Conservation (phyloP, 148 eudicot genomes). For the Vaccinium corymbosum region DNA sequence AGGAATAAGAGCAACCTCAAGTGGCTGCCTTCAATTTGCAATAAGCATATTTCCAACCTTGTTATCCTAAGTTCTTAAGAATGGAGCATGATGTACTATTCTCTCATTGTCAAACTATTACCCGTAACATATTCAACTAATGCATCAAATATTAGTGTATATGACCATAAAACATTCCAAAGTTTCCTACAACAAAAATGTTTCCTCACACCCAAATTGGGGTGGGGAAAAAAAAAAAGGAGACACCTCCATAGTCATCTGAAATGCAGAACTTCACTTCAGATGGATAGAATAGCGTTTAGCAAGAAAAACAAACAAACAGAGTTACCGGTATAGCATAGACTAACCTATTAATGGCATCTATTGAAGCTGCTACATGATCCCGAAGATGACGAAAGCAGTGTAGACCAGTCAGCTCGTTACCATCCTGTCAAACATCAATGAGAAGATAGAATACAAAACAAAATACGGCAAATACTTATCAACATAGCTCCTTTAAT, state of each 20-base stretch:
- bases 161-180: neutral
- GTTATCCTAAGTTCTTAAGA: neutral
- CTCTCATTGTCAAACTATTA: neutral
- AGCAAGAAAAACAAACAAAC: neutral
- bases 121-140: neutral
- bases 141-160: neutral
- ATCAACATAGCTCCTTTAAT: neutral
- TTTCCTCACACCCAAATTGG: neutral
- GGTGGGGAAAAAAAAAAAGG: neutral
- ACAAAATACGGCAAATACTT: neutral
- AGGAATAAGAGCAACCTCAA: neutral
- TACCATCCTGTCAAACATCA: slow-evolving; percentile 57
- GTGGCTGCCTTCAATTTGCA: slow-evolving; percentile 5
- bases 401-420: slow-evolving; percentile 89
- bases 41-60: neutral
- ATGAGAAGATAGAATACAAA: neutral
- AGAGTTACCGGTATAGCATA: slow-evolving; percentile 9
- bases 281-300: neutral
- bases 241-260: neutral
- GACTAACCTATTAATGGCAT: slow-evolving; percentile 85
- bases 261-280: neutral
- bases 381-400: slow-evolving; percentile 97
- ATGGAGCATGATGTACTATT: neutral
- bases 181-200: neutral
- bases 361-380: slow-evolving; percentile 71